Evolutionary conservation across 2,329 filamentous ascomycete genomes (phyloP).

Genomic region (Chaetothyriales sp.): DNA sequence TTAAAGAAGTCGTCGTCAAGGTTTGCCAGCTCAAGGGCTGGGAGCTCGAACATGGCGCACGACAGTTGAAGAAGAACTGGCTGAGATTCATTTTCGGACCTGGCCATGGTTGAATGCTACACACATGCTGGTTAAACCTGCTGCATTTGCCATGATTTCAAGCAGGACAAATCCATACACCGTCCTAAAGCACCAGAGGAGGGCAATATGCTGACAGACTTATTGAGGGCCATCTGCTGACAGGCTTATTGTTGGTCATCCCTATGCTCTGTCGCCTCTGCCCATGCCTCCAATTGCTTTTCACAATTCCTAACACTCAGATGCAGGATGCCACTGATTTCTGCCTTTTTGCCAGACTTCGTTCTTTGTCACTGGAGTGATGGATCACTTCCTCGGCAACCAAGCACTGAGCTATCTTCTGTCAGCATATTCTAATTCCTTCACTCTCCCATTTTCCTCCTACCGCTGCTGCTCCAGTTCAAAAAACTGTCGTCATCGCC

Average conservation of each 20-base stretch:
- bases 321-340: background rate
- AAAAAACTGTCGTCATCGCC: background rate
- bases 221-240: background rate
- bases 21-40: conserved; percentile 70
- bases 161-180: background rate
- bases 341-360: background rate
- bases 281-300: background rate
- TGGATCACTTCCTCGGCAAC: background rate
- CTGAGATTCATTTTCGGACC: conserved; percentile 57
- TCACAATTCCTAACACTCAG: too few species aligned
- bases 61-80: conserved; percentile 60
- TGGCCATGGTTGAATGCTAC: conserved; percentile 7
- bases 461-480: too few species aligned
- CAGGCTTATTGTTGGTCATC: background rate
- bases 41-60: conserved; percentile 57
- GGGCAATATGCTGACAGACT: too few species aligned
- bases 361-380: background rate
- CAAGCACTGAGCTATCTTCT: background rate
- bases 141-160: background rate
- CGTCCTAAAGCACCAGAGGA: background rate
- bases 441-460: background rate
- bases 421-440: background rate
- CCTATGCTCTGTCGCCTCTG: background rate
- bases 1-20: conserved; percentile 63
- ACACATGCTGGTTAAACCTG: background rate